phyloP scores from a whole-genome alignment of 129 eudicot genomes.

The Tagetes patula region DNA sequence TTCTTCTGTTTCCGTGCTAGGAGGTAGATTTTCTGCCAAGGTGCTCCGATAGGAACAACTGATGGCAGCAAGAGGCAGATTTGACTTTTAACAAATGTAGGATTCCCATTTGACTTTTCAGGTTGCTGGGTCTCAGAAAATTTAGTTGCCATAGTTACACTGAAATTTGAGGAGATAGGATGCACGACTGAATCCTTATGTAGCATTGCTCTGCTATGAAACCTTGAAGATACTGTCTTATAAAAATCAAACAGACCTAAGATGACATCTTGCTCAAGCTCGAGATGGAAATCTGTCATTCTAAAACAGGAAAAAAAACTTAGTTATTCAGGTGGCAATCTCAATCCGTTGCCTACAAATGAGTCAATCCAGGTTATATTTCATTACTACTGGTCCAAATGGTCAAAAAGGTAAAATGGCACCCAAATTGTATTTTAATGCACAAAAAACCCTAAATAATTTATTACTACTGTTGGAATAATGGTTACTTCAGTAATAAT shows the following conservation, averaged over 20 bases:
- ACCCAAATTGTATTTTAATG: neutral
- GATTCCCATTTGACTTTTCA: conserved; percentile 31
- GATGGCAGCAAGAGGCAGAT: conserved; percentile 44
- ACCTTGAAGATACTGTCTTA: conserved; percentile 57
- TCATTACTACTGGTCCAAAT: neutral
- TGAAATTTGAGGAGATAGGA: conserved; percentile 43
- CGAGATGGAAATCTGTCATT: conserved; percentile 81
- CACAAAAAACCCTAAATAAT: neutral
- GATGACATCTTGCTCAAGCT: conserved; percentile 93
- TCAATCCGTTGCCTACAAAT: neutral
- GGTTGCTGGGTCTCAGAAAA: conserved; percentile 26
- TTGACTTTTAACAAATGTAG: conserved; percentile 29
- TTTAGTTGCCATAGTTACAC: conserved; percentile 32
- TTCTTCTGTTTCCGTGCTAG: conserved; percentile 83
- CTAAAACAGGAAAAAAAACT: conserved; percentile 44
- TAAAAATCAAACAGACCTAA: conserved; percentile 62
- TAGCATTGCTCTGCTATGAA: conserved; percentile 42
- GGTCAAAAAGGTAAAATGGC: conserved; percentile 2
- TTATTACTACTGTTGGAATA: neutral
- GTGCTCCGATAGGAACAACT: conserved; percentile 90
- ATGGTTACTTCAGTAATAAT: neutral
- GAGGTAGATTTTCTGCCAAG: conserved; percentile 87
- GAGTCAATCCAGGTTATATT: neutral
- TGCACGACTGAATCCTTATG: conserved; percentile 41
- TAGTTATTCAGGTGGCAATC: conserved; percentile 12